A percentile compares a stretch with the other conserved stretches of the same genome.
These are phyloP conservation scores for Chalciporus piperatus DNA, from an alignment of 768 basidiomycete genomes.

Conservation along the genomic window DNA sequence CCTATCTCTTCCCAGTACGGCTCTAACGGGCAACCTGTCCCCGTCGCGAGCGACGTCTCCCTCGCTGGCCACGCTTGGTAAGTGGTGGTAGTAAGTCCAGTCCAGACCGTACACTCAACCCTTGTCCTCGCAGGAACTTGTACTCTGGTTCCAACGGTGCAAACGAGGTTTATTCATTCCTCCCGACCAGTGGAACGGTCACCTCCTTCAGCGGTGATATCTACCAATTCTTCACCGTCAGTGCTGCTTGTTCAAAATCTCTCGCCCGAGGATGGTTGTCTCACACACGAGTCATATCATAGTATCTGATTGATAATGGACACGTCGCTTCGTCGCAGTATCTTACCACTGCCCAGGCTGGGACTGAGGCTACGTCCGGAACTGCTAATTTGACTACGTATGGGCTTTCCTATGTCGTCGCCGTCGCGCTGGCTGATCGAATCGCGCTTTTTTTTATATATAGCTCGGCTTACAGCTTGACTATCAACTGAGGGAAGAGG, in stretches of 20 bases:
- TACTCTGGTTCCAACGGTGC: conserved; percentile 52
- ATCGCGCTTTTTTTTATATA: not conserved
- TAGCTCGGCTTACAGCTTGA: conserved; percentile 46
- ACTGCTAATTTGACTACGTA: conserved; percentile 53
- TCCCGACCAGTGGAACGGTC: conserved; percentile 37
- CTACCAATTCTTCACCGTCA: conserved; percentile 49
- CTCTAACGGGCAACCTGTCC: conserved; percentile 43
- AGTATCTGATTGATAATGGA: conserved; percentile 52
- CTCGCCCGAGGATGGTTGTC: not conserved
- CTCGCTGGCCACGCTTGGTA: conserved; percentile 54
- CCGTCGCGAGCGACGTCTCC: conserved; percentile 40
- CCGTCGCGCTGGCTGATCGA: not conserved
- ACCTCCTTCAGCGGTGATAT: conserved; percentile 54
- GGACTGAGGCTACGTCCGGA: conserved; percentile 63
- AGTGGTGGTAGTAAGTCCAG: not conserved
- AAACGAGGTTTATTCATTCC: conserved; percentile 53
- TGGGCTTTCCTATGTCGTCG: conserved; percentile 13
- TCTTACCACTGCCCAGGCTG: conserved; percentile 57
- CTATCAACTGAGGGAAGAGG: conserved; percentile 36
- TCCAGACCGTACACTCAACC: not conserved
- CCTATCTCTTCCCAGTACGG: conserved; percentile 54
- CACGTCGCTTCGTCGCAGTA: conserved; percentile 51
- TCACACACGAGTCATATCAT: not conserved
- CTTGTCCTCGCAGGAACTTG: conserved; percentile 42
- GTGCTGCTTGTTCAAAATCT: not conserved